These are phyloP conservation scores for Scorias spongiosa DNA, from an alignment of 2,329 filamentous ascomycete genomes.

Conservation along the genomic window DNA sequence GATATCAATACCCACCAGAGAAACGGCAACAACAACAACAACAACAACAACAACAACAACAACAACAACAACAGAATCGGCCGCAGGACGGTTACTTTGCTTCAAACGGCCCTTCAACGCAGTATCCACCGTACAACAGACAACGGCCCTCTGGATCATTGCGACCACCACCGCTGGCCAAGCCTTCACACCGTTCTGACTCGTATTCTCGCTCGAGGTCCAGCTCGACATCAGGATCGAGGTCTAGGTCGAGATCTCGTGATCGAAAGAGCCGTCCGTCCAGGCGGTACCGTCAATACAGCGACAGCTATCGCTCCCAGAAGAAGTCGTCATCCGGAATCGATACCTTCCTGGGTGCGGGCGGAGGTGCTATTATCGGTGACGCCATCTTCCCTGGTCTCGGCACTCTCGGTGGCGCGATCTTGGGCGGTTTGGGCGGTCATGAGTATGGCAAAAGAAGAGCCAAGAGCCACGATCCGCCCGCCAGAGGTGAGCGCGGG, in stretches of 20 bases:
- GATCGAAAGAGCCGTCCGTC: constrained; percentile 5
- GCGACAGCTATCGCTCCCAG: constrained; percentile 2
- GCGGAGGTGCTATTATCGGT: constrained; percentile 28
- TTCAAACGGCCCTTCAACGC: neutral
- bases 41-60: constrained; percentile 14
- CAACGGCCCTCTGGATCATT: neutral
- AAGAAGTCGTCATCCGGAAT: constrained; percentile 13
- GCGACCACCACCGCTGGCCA: neutral
- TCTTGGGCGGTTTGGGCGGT: constrained; percentile 28
- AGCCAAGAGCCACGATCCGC: neutral
- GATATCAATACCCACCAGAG: constrained; percentile 15
- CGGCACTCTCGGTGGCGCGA: constrained; percentile 23
- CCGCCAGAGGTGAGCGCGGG: neutral
- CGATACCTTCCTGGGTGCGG: constrained; percentile 29
- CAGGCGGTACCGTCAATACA: constrained; percentile 3
- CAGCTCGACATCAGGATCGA: neutral
- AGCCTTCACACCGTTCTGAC: neutral
- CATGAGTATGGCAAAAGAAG: constrained; percentile 25
- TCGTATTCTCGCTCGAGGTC: neutral
- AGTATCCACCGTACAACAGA: neutral
- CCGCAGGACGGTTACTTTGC: neutral
- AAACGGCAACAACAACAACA: constrained; percentile 10
- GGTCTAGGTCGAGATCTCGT: constrained; percentile 5
- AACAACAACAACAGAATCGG: constrained; percentile 3
- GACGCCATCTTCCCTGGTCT: constrained; percentile 30